These are phyloP conservation scores for Phanerochaete sordida DNA, from an alignment of 768 basidiomycete species.

Conservation along the genomic window DNA sequence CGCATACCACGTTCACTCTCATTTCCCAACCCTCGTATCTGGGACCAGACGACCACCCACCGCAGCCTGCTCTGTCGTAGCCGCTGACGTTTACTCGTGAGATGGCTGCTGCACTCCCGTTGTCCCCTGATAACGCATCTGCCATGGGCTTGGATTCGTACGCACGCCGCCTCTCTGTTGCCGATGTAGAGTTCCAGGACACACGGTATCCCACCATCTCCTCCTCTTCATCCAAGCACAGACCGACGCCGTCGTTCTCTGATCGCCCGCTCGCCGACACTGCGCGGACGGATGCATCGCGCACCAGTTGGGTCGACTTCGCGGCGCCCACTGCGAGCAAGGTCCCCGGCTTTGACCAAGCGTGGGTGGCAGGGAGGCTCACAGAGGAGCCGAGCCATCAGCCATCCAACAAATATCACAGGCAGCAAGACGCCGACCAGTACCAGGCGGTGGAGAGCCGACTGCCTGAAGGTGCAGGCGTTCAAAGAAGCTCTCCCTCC, in stretches of 20 bases:
- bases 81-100: neutral
- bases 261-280: slow-evolving; percentile 14
- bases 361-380: slow-evolving; percentile 22
- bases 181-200: slow-evolving; percentile 62
- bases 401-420: neutral
- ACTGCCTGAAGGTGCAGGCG: slow-evolving; percentile 13
- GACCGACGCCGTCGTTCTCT: slow-evolving; percentile 8
- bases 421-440: slow-evolving; percentile 11
- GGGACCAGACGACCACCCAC: neutral
- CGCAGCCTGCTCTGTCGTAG: neutral
- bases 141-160: slow-evolving; percentile 33
- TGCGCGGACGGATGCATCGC: slow-evolving; percentile 10
- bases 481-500: neutral
- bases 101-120: slow-evolving; percentile 6
- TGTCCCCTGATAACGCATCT: neutral
- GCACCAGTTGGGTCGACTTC: slow-evolving; percentile 16
- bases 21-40: neutral
- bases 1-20: slow-evolving; percentile 5
- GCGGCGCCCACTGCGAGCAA: neutral
- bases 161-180: slow-evolving; percentile 48
- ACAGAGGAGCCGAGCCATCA: slow-evolving; percentile 18
- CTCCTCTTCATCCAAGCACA: slow-evolving; percentile 15
- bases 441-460: slow-evolving; percentile 7
- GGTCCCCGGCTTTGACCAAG: neutral
- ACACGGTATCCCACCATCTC: slow-evolving; percentile 48